Base-by-base conservation (phyloP, 2,329 filamentous ascomycete species). In the Sporothrix euskadiensis region DNA sequence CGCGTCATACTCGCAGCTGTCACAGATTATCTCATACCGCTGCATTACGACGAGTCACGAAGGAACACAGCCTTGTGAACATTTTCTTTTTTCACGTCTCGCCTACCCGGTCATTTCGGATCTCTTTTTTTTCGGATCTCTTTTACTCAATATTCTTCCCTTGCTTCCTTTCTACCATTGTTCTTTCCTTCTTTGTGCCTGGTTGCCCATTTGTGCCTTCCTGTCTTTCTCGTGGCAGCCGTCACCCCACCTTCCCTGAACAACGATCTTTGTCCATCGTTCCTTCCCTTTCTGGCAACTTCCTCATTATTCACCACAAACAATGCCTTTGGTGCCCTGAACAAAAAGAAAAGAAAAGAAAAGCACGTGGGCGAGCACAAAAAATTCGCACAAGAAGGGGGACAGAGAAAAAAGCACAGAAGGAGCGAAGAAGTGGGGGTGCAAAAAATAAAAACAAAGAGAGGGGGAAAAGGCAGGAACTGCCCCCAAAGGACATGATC, bases 231-330 rank as follows among this genome's bases (percentile, higher is more conserved):
- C 68, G 68, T 44, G 35, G 65, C 8, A 8, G n/a, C 39, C 30
- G 8, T 5, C 44, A 12, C 47, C 71, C 70, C 59, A 65, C 59
- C 57, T 68, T 70, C 66, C 59, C 16, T 39, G 41, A 39, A 57
- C 65, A 68, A 71, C 72, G 32, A 22, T n/a, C 63, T 72, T 71
- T 73, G 59, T 69, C 61, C 56, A 65, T 73, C 69, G 65, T 69
- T 69, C 72, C 74, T 73, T 74, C 71, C 65, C 49, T n/a, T 44
- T 66, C 52, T 41, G 70, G 54, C 32, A 68, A 49, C 14, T 66
- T 35, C 22, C 35, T 26, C 52, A 71, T 66, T 54, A 57, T 71
- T 73, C 47, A 44, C 66, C 3, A 22, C 30, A 32, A 44, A 73
- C 71, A 73, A 73, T 69, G 71, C 52, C 63, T 52, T 73, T 73